phyloP scores from a whole-genome alignment of 2,329 filamentous ascomycete species.

The Penicillium sp. region DNA sequence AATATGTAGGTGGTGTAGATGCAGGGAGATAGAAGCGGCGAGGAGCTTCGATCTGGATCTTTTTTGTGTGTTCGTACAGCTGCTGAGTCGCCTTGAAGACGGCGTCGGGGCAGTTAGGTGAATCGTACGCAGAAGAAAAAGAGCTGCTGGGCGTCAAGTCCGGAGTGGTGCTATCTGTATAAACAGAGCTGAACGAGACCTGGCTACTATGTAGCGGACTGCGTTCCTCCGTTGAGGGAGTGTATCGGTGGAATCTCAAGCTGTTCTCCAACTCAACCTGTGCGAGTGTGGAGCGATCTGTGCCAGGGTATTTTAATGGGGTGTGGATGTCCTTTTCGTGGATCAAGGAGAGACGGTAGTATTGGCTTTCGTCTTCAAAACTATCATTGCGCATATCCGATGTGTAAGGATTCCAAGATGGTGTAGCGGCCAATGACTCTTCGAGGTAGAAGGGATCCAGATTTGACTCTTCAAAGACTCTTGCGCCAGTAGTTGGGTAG shows the following conservation, averaged over 20 bases:
- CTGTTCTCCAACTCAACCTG: constrained; percentile 33
- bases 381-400: constrained; percentile 33
- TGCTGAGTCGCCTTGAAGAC: constrained; percentile 30
- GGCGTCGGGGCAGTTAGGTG: constrained; percentile 29
- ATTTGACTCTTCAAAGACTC: constrained; percentile 35
- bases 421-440: constrained; percentile 30
- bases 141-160: constrained; percentile 42
- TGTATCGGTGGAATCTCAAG: constrained; percentile 29
- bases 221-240: constrained; percentile 22
- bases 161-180: constrained; percentile 32
- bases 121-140: constrained; percentile 39
- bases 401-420: constrained; percentile 25
- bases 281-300: constrained; percentile 31
- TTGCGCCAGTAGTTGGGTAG: constrained; percentile 26
- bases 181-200: constrained; percentile 35
- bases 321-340: constrained; percentile 15
- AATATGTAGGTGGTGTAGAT: constrained; percentile 22
- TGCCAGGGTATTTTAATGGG: constrained; percentile 15
- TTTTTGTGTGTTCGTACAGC: constrained; percentile 26
- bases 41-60: constrained; percentile 13
- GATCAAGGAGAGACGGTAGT: constrained; percentile 33
- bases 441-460: constrained; percentile 43
- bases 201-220: constrained; percentile 30
- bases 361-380: constrained; percentile 31
- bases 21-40: constrained; percentile 28